Evolutionary conservation across 441 rosid species (phyloP), one percentile per base, ranked within the genome.

Genomic region (Biscutella laevigata): DNA sequence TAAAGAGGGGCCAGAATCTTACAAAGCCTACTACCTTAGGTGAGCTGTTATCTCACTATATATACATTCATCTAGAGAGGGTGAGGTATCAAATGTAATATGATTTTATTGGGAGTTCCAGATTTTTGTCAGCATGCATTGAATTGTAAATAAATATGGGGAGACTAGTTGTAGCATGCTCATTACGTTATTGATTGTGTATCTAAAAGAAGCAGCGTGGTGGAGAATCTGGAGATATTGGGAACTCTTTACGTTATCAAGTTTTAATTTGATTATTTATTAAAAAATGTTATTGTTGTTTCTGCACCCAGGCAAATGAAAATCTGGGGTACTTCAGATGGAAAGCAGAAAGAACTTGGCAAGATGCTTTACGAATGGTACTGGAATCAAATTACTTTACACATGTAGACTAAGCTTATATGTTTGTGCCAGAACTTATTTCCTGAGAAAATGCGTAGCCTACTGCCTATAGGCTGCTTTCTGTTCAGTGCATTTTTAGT

Each of bases 321-420:
- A 55, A 86, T 55, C 51, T 92, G 97, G 97, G 84, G 86, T 32
- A 86, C 86, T 26, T 88, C 95, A 61, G 59, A 80, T 19, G 97
- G 73, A 74, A 92, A 84, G 77, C 90, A 82, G 76, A 74, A 57
- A 57, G 84, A 78, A 73, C 90, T 92, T 46, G 65, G 89, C 82
- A 78, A 82, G 81, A 74, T 92, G 95, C 87, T 92, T 41, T 95
- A 86, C 77, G 99, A 92, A 79, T 92, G 99, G 99, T 88, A 75
- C n/a, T n/a, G n/a, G n/a, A n/a, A n/a, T n/a, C n/a, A n/a, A n/a
- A n/a, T n/a, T n/a, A n/a, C n/a, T n/a, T n/a, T n/a, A n/a, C n/a
- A n/a, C n/a, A n/a, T n/a, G n/a, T n/a, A n/a, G n/a, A n/a, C n/a
- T n/a, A n/a, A n/a, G n/a, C n/a, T n/a, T n/a, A n/a, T n/a, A n/a